Conservation (phyloP, 1,284 basidiomycete genomes). For the Gomphus bonarii region DNA sequence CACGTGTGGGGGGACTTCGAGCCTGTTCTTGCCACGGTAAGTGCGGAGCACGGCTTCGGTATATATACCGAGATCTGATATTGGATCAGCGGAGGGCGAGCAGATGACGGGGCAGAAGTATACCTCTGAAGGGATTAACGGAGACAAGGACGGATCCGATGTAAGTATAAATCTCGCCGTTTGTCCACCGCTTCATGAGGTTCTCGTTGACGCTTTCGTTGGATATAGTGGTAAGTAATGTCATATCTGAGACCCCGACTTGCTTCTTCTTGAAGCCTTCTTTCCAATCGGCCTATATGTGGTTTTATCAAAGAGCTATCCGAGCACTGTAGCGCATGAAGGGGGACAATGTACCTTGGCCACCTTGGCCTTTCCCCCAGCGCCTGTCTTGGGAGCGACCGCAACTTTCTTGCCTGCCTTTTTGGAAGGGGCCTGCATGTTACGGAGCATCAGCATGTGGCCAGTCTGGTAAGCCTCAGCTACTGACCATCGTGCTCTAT, state of each 20-base stretch:
- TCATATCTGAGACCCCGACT: constrained; percentile 98
- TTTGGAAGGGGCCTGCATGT: constrained; percentile 70
- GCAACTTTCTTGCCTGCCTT: constrained; percentile 84
- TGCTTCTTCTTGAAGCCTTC: constrained; percentile 98
- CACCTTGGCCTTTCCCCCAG: constrained; percentile 39
- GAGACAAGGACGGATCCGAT: constrained; percentile 97
- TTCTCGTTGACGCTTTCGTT: constrained; percentile 99
- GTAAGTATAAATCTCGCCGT: constrained; percentile 97
- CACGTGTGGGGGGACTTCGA: constrained; percentile 97
- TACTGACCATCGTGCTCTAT: not conserved
- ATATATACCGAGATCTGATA: constrained; percentile 91
- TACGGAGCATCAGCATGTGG: not conserved
- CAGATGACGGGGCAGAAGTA: constrained; percentile 16
- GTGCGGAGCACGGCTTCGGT: constrained; percentile 77
- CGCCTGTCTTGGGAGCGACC: constrained; percentile 49
- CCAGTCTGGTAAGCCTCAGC: not conserved
- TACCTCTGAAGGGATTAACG: constrained; percentile 95
- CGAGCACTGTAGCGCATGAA: not conserved
- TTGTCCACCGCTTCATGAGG: constrained; percentile 91
- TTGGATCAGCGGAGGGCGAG: constrained; percentile 1
- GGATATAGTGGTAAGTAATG: constrained; percentile 90
- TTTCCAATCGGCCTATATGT: constrained; percentile 85
- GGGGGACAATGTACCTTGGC: constrained; percentile 47
- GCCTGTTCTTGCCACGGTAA: constrained; percentile 96
- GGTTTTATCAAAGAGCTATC: not conserved